Base-by-base conservation (phyloP, 768 basidiomycete species). In the Agaricus subrufescens region DNA sequence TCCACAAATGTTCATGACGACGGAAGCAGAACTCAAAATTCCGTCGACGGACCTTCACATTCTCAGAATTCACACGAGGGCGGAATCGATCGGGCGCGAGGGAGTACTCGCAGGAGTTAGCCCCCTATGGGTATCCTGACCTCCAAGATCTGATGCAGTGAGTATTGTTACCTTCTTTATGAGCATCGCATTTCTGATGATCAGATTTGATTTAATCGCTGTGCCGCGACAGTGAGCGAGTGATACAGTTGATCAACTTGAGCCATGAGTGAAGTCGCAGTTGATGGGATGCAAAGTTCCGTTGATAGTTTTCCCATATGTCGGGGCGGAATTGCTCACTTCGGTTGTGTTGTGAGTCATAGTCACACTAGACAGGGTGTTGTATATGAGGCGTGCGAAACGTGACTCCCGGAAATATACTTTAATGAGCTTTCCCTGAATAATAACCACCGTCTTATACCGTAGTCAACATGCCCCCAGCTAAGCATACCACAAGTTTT, bases 401-500 rank as follows among this genome's bases (percentile, higher is more conserved):
- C 34, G 34, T 42, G 40, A 42, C 40, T 15, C 19, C n/a, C n/a
- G 12, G 40, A 42, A 42, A 15, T 5, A 5, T 40, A 12, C 27
- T 11, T 25, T 56, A 15, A 56, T 49, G 46, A 56, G 54, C 52
- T 46, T 26, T 25, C 8, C 9, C 19, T 14, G 27, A 19, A 26
- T 39, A 27, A 19, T 25, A 42, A 39, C 50, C 38, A 14, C 34
- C 26, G 29, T 19, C 14, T 10, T 53, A 8, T 9, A 29, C 9
- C 12, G 15, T 46, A 10, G 8, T 14, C 12, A 25, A 19, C 14
- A 51, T 51, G 39, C 19, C 37, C 15, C 44, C 44, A 25, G 50
- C 37, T 8, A 46, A 57, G 30, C 56, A 50, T 31, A 43, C 46
- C 39, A 9, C 50, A 5, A 57, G 44, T 25, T 57, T 62, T 59